Evolutionary conservation across 1,284 basidiomycete species (phyloP).

Genomic region (Heterobasidion parviporum): DNA sequence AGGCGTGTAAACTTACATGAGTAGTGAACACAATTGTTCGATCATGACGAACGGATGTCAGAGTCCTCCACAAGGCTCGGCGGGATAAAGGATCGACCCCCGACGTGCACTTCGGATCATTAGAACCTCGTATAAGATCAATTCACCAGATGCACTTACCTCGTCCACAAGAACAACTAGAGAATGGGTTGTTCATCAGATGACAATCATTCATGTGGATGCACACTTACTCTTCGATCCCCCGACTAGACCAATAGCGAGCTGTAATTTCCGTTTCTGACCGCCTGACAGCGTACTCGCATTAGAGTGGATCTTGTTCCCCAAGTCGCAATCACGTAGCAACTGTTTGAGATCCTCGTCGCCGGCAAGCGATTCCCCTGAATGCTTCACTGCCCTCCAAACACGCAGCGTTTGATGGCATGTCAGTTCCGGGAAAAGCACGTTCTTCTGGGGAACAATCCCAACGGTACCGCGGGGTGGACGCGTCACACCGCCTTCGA

Average conservation of each 20-base stretch:
- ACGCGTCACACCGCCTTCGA: conserved; percentile 43
- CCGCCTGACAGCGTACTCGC: conserved; percentile 66
- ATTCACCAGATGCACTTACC: conserved; percentile 15
- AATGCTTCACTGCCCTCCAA: conserved; percentile 69
- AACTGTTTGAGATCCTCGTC: conserved; percentile 55
- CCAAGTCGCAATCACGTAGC: conserved; percentile 64
- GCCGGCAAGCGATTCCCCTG: conserved; percentile 28
- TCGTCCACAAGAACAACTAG: conserved; percentile 69
- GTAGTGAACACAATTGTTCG: conserved; percentile 65
- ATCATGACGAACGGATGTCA: conserved; percentile 57
- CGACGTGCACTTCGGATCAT: conserved; percentile 48
- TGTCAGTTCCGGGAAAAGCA: conserved; percentile 70
- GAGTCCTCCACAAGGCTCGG: conserved; percentile 68
- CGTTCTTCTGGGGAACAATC: conserved; percentile 79
- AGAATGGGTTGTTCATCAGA: conserved; percentile 4
- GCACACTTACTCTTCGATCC: conserved; percentile 51
- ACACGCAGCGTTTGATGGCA: conserved; percentile 67
- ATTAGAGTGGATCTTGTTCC: conserved; percentile 56
- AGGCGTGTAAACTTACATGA: conserved; percentile 34
- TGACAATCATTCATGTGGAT: conserved; percentile 7
- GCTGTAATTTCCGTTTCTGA: conserved; percentile 75
- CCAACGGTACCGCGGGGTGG: conserved; percentile 60
- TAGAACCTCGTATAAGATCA: background rate
- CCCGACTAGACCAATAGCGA: conserved; percentile 71
- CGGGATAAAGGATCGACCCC: conserved; percentile 77